These are phyloP conservation scores for Globisporangium ultimum DNA, from an alignment of 352 stramenopile genomes.

Conservation along the genomic window DNA sequence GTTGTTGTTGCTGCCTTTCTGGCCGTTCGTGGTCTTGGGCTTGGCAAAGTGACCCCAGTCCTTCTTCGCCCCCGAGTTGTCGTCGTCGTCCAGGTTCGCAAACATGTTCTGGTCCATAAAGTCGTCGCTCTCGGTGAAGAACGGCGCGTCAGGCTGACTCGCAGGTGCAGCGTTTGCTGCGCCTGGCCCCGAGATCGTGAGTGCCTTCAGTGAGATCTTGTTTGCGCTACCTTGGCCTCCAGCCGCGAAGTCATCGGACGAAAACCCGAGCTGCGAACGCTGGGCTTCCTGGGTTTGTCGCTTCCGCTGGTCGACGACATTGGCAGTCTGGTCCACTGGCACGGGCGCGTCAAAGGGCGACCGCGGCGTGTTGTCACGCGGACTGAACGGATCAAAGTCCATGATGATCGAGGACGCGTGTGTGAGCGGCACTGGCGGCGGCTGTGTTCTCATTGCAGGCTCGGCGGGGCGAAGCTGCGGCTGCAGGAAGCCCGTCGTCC, in stretches of 20 bases:
- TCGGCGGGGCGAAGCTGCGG: conserved; percentile 22
- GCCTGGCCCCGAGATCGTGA: conserved; percentile 14
- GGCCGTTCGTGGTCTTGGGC: neutral
- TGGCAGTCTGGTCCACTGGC: neutral
- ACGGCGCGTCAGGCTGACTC: conserved; percentile 43
- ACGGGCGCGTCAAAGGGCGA: conserved; percentile 41
- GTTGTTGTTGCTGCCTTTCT: conserved; percentile 1
- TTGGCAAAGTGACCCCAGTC: conserved; percentile 16
- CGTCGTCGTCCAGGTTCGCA: conserved; percentile 66
- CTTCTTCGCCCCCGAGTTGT: conserved; percentile 13
- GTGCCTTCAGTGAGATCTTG: conserved; percentile 46
- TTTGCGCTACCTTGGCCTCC: conserved; percentile 3
- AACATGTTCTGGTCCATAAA: conserved; percentile 61
- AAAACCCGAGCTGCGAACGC: conserved; percentile 53
- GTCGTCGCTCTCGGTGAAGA: conserved; percentile 61
- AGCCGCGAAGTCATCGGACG: conserved; percentile 42
- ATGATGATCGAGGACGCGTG: conserved; percentile 46
- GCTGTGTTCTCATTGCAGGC: conserved; percentile 12
- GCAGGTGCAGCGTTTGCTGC: conserved; percentile 13
- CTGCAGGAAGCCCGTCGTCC: conserved; percentile 3
- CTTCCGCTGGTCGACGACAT: conserved; percentile 17
- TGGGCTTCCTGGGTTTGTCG: conserved; percentile 65
- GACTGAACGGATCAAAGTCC: conserved; percentile 76
- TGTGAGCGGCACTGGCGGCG: conserved; percentile 20
- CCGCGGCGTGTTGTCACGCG: conserved; percentile 43